Base-by-base conservation (phyloP, 2,329 filamentous ascomycete genomes). In the Colletotrichum orbiculare region DNA sequence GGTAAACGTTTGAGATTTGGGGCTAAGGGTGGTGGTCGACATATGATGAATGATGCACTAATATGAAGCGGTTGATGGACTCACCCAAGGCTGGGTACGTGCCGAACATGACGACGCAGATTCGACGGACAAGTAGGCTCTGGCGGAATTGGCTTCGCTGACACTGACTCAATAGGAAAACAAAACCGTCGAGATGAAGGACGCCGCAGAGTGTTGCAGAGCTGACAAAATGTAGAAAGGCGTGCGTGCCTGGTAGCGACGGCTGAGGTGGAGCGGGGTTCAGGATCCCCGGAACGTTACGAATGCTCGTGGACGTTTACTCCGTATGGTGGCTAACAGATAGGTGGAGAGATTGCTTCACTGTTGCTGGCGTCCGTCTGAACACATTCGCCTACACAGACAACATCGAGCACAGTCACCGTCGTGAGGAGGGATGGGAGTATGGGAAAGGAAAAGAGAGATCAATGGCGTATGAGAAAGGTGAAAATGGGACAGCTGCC, bases 31-130 rank as follows among this genome's bases (percentile, higher is more conserved):
- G 25, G 25, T 25, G 55, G 25, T 38, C 25, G n/a, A 35, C 34
- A 58, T 13, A 50, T 34, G 8, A 42, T n/a, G n/a, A 6, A 35
- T 25, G 37, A 42, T 15, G 25, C 35, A 47, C 50, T 39, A 52
- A 35, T 48, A 17, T 13, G 25, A 57, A 45, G 34, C 52, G 47
- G 62, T 45, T 10, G 38, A 43, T 45, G 37, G 54, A 76, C 79
- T 77, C 75, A 81, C 79, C 72, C 69, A 79, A 73, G 64, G 75
- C 73, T 55, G 77, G 67, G 66, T 82, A 75, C 57, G 74, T 77
- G 53, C 79, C 79, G 71, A 83, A 83, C 81, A 83, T 83, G 70
- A 64, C 72, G 71, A 56, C 52, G 58, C 53, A 52, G 63, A 33
- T 10, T 37, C 57, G 35, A 15, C 59, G 39, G 58, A 43, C 48